Conservation (phyloP, 768 basidiomycete genomes). For the Leucocoprinus leucothites region DNA sequence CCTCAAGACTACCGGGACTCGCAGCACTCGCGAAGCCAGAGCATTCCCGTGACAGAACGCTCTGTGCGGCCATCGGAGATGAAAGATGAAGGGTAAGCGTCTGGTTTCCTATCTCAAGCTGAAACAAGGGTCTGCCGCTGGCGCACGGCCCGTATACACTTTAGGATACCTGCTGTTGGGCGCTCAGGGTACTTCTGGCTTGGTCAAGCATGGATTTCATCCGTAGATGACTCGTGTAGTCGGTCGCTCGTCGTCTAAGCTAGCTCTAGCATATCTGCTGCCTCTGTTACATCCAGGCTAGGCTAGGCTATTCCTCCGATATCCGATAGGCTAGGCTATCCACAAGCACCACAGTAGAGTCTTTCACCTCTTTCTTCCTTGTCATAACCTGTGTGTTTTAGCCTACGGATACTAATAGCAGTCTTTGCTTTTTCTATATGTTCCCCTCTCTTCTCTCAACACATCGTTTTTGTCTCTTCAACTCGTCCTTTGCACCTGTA, state of each 20-base stretch:
- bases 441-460: constrained; percentile 23
- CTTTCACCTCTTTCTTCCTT: constrained; percentile 53
- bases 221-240: constrained; percentile 56
- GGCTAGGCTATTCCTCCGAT: constrained; percentile 43
- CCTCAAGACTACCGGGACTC: constrained; percentile 47
- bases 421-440: constrained; percentile 46
- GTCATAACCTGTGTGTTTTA: constrained; percentile 64
- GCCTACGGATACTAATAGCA: constrained; percentile 82
- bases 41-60: constrained; percentile 49
- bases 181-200: constrained; percentile 16
- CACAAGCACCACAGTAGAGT: constrained; percentile 71
- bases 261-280: constrained; percentile 70
- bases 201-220: constrained; percentile 28
- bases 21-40: constrained; percentile 35
- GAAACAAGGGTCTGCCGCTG: constrained; percentile 26
- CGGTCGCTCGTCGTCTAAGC: constrained; percentile 57
- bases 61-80: constrained; percentile 83
- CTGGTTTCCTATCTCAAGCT: constrained; percentile 24
- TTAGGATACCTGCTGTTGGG: constrained; percentile 12
- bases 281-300: constrained; percentile 73
- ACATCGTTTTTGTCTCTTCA: constrained; percentile 15
- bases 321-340: constrained; percentile 22
- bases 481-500: constrained; percentile 38
- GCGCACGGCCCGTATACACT: constrained; percentile 17
- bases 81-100: constrained; percentile 98